A percentile compares a stretch with the other conserved stretches of the same genome.
phyloP scores from a whole-genome alignment of 2,329 filamentous ascomycete genomes.

The Beauveria sp. region DNA sequence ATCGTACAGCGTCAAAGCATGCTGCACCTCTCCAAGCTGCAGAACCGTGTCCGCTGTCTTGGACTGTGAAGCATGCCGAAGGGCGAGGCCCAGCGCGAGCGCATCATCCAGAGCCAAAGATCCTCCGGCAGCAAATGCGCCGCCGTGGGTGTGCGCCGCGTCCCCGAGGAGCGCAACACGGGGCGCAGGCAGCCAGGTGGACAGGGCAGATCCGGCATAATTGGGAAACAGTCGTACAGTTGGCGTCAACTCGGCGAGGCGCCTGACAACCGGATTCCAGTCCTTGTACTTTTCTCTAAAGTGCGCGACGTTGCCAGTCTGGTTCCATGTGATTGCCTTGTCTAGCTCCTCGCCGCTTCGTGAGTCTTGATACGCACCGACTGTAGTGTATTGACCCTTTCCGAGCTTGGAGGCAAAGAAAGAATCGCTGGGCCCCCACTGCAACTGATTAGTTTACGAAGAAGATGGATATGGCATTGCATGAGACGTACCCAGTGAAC shows the following conservation, averaged over 20 bases:
- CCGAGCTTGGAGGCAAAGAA: constrained; percentile 35
- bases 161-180: constrained; percentile 28
- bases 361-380: constrained; percentile 31
- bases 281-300: constrained; percentile 28
- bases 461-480: too few relatives aligned
- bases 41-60: neutral
- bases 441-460: neutral
- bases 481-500: constrained; percentile 11
- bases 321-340: constrained; percentile 28
- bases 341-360: constrained; percentile 22
- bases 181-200: constrained; percentile 27
- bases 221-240: constrained; percentile 35
- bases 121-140: constrained; percentile 30
- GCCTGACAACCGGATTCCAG: constrained; percentile 33
- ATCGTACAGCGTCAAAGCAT: constrained; percentile 6
- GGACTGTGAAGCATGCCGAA: neutral
- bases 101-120: constrained; percentile 31
- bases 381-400: constrained; percentile 33
- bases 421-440: constrained; percentile 15
- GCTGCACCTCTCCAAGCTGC: neutral
- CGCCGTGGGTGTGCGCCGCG: constrained; percentile 32
- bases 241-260: constrained; percentile 31
- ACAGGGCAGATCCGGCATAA: constrained; percentile 28
- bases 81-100: neutral
- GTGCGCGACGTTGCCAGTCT: constrained; percentile 25